Evolutionary conservation across 2,329 filamentous ascomycete genomes (phyloP), one percentile per base, ranked within the genome.

Genomic region (Acephala macrosclerotiorum): DNA sequence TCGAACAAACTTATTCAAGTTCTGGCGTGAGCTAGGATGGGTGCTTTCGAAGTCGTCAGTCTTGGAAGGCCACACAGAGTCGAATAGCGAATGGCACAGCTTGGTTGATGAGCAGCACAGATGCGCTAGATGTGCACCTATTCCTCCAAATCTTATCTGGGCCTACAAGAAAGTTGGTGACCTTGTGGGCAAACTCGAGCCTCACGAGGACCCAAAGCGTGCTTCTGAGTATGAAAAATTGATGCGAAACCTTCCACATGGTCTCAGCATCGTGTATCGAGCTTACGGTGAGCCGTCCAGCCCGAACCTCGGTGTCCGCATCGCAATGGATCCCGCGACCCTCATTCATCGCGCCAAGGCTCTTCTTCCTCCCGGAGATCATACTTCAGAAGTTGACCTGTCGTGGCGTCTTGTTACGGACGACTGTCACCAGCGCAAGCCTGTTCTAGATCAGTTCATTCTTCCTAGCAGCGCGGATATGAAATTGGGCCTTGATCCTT

Each of bases 371-470:
- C 20, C 9, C 40, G 49, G 35, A 25, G 20, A 25, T 20, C 22
- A 4, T 51, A 59, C 20, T 22, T 49, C n/a, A 38, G 47, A 20
- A 35, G 22, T 60, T 22, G 6, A 6, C 5, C 16, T 53, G 9
- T 33, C 49, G 2, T 45, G 60, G 18, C 63, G 63, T 16, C 51
- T 58, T 1, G 36, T 36, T 22, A 57, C 55, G 4, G 33, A 35
- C 22, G 55, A 36, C 33, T 14, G 6, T 8, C 12, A 36, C 12
- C 2, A 18, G 5, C 29, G 35, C 29, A 57, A 57, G 33, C 55
- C 55, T 4, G 36, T 5, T n/a, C 36, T 22, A 4, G 7, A 3
- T 12, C 33, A 75, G 90, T 1, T 81, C 83, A 6, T 75, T 20
- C 12, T 26, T 7, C 49, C 9, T 6, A 33, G 18, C 20, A 33